Base-by-base conservation (phyloP, 208 protist species). In the Leishmania gerbilli region DNA sequence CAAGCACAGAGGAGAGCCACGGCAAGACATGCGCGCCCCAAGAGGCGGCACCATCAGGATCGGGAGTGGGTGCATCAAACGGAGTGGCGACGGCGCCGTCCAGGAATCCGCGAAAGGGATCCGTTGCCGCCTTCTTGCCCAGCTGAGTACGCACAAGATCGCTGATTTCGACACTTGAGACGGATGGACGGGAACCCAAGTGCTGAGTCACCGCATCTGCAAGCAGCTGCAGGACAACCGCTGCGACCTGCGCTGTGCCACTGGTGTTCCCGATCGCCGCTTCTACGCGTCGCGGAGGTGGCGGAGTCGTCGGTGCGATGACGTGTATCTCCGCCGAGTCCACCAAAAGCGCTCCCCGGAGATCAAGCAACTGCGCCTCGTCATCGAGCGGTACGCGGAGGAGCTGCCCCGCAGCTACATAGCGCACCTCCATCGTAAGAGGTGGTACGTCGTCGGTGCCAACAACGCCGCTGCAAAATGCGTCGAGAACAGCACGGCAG, bases 401-500 rank as follows among this genome's bases (percentile, higher is more conserved):
- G 0, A 17, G 1, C 27, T 19, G 6, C 56, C 77, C 58, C 21
- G 45, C 72, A 0, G 56, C 64, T 45, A 77, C 51, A 47, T 75
- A 74, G 49, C 45, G 11, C 21, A 81, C 8, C 71, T 78, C 77
- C 77, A 85, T 71, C 64, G 68, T 21, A 47, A 37, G 21, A 21
- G 74, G 15, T 9, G 53, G 31, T 21, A 42, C 31, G 21, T 24
- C 65, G n/a, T 47, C 42, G 19, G 40, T 21, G 37, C 53, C 37
- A 24, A 21, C 27, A 31, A 49, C 19, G 27, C 19, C 6, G 40
- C 55, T n/a, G 51, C 21, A 49, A 51, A 87, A 91, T 34, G 90
- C 82, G 17, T 74, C 71, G n/a, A 79, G 74, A 19, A 90, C 83
- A 37, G 83, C 88, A 40, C 76, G 47, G 40, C 77, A 74, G 53